These are phyloP conservation scores for Lanmaoa rubissima DNA, from an alignment of 768 basidiomycete species.

Conservation along the genomic window DNA sequence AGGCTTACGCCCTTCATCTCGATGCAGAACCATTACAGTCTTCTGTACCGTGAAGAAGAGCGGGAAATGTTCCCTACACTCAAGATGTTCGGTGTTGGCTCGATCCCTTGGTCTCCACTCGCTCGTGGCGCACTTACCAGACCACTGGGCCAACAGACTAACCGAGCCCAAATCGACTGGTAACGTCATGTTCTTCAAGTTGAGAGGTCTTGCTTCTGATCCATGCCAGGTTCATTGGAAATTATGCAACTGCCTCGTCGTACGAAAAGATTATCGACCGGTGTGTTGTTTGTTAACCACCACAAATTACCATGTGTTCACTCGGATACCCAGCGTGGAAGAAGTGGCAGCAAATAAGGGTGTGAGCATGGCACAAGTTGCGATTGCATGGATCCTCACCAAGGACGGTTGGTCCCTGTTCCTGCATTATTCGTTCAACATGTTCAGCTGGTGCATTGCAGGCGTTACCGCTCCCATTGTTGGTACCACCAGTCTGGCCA, in stretches of 20 bases:
- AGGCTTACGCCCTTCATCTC: constrained; percentile 55
- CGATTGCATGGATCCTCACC: constrained; percentile 39
- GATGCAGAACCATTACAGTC: constrained; percentile 62
- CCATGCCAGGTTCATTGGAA: constrained; percentile 21
- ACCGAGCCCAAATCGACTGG: constrained; percentile 26
- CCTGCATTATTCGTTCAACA: not conserved
- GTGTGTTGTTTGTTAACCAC: constrained; percentile 3
- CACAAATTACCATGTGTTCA: not conserved
- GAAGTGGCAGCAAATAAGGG: constrained; percentile 38
- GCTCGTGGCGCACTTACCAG: constrained; percentile 37
- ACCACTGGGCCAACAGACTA: constrained; percentile 32
- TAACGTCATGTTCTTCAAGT: not conserved
- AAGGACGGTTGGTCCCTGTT: constrained; percentile 28
- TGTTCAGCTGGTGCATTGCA: constrained; percentile 2
- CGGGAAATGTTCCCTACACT: constrained; percentile 56
- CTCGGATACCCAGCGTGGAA: constrained; percentile 32
- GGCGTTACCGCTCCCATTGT: constrained; percentile 44
- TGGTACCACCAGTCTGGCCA: constrained; percentile 41
- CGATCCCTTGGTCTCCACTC: constrained; percentile 47
- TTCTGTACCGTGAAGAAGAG: constrained; percentile 62
- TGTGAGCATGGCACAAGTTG: constrained; percentile 42
- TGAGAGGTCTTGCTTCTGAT: constrained; percentile 3
- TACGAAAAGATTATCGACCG: constrained; percentile 30
- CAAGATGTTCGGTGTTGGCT: constrained; percentile 43
- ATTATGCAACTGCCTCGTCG: constrained; percentile 23